These are phyloP conservation scores for Vigna reflexopilosa DNA, from an alignment of 306 rosid genomes.

Conservation along the genomic window DNA sequence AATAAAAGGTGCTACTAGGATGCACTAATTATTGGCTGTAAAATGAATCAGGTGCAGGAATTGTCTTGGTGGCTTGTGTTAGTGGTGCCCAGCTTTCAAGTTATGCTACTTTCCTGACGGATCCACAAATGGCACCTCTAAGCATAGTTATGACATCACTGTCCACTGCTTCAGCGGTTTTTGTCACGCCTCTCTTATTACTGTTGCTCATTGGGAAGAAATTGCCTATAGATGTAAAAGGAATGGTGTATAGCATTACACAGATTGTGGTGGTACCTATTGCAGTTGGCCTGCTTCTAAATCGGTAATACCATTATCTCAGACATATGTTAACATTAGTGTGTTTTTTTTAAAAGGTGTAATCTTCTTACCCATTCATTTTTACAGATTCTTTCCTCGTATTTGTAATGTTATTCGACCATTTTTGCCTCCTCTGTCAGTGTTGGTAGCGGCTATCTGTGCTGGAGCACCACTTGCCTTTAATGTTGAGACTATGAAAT, in stretches of 20 bases:
- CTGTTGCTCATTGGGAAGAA: slow-evolving; percentile 92
- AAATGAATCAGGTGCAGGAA: slow-evolving; percentile 83
- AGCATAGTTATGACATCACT: slow-evolving; percentile 96
- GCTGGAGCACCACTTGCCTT: slow-evolving; percentile 98
- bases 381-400: slow-evolving; percentile 77
- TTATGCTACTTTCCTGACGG: slow-evolving; percentile 90
- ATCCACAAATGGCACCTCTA: slow-evolving; percentile 86
- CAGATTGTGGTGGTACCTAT: slow-evolving; percentile 93
- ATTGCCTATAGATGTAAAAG: slow-evolving; percentile 92
- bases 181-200: slow-evolving; percentile 82
- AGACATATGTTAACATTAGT: slow-evolving; percentile 26
- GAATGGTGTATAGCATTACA: slow-evolving; percentile 90
- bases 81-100: slow-evolving; percentile 98
- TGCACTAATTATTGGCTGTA: slow-evolving; percentile 45
- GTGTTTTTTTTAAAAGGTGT: slow-evolving; percentile 25
- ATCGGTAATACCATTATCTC: slow-evolving; percentile 58
- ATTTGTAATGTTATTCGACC: slow-evolving; percentile 76
- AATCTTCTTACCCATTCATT: slow-evolving; percentile 34
- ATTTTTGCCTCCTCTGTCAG: slow-evolving; percentile 86
- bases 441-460: slow-evolving; percentile 81
- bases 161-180: slow-evolving; percentile 92
- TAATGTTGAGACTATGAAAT: slow-evolving; percentile 73
- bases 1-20: slow-evolving; percentile 30
- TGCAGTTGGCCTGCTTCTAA: slow-evolving; percentile 82
- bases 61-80: slow-evolving; percentile 89